phyloP scores from a whole-genome alignment of 2,329 filamentous ascomycete genomes.

The Truncatella angustata region DNA sequence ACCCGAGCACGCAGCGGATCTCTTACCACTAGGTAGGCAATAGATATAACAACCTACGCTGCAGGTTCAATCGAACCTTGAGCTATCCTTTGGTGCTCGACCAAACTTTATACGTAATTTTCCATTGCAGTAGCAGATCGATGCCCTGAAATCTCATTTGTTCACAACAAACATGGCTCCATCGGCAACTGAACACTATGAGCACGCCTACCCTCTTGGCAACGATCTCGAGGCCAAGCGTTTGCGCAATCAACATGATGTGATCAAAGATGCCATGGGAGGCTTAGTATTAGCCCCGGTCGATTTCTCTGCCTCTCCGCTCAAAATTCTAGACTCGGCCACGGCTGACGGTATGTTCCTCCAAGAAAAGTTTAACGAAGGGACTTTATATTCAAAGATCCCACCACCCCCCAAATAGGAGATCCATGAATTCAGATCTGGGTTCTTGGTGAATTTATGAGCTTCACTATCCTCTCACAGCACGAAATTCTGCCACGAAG shows the following conservation, averaged over 20 bases:
- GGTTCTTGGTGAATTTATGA: too few relatives aligned
- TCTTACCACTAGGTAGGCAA: background rate
- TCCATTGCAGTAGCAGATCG: too few relatives aligned
- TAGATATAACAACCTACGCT: background rate
- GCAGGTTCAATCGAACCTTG: too few relatives aligned
- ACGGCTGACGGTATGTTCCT: background rate
- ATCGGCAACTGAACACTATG: background rate
- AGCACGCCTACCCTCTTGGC: background rate
- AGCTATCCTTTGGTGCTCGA: too few relatives aligned
- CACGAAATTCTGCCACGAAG: too few relatives aligned
- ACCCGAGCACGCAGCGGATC: background rate
- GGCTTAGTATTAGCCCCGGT: background rate
- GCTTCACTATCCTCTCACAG: too few relatives aligned
- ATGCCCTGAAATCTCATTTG: too few relatives aligned
- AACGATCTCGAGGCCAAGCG: background rate
- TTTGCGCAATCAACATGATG: background rate
- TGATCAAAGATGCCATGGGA: background rate
- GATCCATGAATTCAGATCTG: background rate
- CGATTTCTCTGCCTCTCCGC: background rate
- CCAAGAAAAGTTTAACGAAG: background rate
- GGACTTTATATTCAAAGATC: background rate
- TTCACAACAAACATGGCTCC: too few relatives aligned
- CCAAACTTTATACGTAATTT: too few relatives aligned
- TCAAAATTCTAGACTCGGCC: background rate
- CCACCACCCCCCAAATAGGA: background rate